Conservation (phyloP, 495 filamentous ascomycete genomes). For the Penicillium verhagenii region DNA sequence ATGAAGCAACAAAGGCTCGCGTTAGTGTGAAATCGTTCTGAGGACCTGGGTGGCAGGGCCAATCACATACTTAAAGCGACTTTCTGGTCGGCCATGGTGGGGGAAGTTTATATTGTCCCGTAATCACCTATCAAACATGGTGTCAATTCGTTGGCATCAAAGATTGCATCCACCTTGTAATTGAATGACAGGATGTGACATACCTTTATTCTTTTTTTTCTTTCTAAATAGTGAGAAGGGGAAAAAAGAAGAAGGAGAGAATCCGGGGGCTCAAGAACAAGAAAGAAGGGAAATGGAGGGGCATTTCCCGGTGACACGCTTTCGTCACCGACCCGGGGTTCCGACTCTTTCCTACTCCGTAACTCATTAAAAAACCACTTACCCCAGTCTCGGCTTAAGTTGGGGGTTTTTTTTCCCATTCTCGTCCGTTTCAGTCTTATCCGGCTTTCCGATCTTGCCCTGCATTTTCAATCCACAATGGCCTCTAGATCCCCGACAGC, state of each 20-base stretch:
- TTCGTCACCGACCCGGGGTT: slow-evolving; percentile 38
- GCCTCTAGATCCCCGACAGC: slow-evolving; percentile 40
- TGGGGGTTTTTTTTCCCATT: slow-evolving; percentile 7
- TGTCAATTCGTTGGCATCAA: slow-evolving; percentile 25
- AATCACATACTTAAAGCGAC: slow-evolving; percentile 82
- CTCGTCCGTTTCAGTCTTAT: background rate
- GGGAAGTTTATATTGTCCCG: slow-evolving; percentile 12
- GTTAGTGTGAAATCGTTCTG: slow-evolving; percentile 20
- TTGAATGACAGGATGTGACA: background rate
- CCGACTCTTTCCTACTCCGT: slow-evolving; percentile 46
- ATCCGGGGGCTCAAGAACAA: too few species aligned
- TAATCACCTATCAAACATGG: slow-evolving; percentile 21
- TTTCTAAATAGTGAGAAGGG: slow-evolving; percentile 22
- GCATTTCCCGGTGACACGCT: slow-evolving; percentile 42
- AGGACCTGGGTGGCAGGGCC: slow-evolving; percentile 12
- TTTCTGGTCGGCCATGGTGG: slow-evolving; percentile 83
- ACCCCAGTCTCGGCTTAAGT: slow-evolving; percentile 22
- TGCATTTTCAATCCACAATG: slow-evolving; percentile 23
- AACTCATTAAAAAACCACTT: too few species aligned
- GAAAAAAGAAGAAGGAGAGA: slow-evolving; percentile 20
- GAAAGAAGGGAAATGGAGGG: slow-evolving; percentile 36
- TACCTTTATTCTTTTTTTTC: too few species aligned
- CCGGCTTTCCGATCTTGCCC: slow-evolving; percentile 15
- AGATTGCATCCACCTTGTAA: background rate
- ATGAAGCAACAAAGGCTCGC: slow-evolving; percentile 9